These are phyloP conservation scores for Entomortierella parvispora DNA, from an alignment of 192 early-diverging fungal genomes.

Conservation along the genomic window DNA sequence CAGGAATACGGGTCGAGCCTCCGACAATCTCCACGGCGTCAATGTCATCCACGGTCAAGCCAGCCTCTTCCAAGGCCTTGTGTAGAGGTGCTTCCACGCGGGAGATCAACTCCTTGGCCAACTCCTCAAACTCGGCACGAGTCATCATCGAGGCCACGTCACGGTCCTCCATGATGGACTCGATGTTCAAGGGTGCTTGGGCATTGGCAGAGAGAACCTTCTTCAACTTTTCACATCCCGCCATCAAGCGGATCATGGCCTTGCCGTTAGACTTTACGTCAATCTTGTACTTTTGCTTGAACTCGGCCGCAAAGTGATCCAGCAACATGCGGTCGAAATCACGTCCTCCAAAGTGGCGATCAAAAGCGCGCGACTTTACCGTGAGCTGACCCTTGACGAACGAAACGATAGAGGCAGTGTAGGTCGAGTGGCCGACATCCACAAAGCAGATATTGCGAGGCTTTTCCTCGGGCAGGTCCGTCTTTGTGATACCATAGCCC, in stretches of 20 bases:
- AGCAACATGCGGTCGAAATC: slow-evolving; percentile 94
- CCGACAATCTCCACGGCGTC: slow-evolving; percentile 96
- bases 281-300: slow-evolving; percentile 97
- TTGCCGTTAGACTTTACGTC: slow-evolving; percentile 91
- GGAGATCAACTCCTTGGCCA: slow-evolving; percentile 76
- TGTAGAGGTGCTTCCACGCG: slow-evolving; percentile 79
- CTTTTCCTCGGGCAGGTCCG: slow-evolving; percentile 95
- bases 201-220: slow-evolving; percentile 96
- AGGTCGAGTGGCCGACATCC: slow-evolving; percentile 93
- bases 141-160: slow-evolving; percentile 90
- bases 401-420: slow-evolving; percentile 87
- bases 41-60: slow-evolving; percentile 82
- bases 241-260: slow-evolving; percentile 90
- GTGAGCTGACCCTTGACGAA: slow-evolving; percentile 97
- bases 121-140: slow-evolving; percentile 89
- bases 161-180: slow-evolving; percentile 96
- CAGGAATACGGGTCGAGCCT: slow-evolving; percentile 93
- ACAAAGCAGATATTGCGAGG: slow-evolving; percentile 93
- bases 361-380: slow-evolving; percentile 91
- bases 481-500: slow-evolving; percentile 99
- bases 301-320: slow-evolving; percentile 87
- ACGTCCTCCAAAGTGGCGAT: slow-evolving; percentile 96
- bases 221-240: slow-evolving; percentile 94
- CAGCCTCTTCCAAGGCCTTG: slow-evolving; percentile 81
- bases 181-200: slow-evolving; percentile 91